Conservation (phyloP, 2,329 filamentous ascomycete species). For the Clarireedia monteithiana region DNA sequence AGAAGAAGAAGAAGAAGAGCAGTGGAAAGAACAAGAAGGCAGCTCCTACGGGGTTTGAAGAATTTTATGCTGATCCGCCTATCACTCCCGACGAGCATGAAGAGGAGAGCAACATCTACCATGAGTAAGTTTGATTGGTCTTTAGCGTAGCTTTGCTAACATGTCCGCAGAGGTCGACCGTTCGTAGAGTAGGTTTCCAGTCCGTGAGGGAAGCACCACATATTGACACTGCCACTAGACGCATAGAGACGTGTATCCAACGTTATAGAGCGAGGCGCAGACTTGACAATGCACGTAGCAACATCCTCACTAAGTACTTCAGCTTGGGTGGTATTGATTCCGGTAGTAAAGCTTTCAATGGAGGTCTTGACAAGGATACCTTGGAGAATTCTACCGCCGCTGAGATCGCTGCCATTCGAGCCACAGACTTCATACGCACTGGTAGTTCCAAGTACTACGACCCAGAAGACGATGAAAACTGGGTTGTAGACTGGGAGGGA, state of each 20-base stretch:
- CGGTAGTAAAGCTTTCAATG: conserved; percentile 52
- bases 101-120: conserved; percentile 63
- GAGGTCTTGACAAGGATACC: conserved; percentile 50
- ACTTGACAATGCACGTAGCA: conserved; percentile 52
- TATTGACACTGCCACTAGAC: conserved; percentile 34
- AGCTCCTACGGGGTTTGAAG: conserved; percentile 61
- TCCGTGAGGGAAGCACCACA: not conserved
- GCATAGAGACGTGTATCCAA: conserved; percentile 79
- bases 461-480: conserved; percentile 43
- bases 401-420: conserved; percentile 56
- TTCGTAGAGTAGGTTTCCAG: conserved; percentile 47
- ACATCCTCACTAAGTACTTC: conserved; percentile 73
- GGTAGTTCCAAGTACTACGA: conserved; percentile 43
- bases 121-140: conserved; percentile 38
- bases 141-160: conserved; percentile 19
- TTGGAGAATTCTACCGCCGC: conserved; percentile 53
- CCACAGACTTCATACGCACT: conserved; percentile 49
- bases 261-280: conserved; percentile 73
- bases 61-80: conserved; percentile 73
- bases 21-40: conserved; percentile 28
- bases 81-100: conserved; percentile 60
- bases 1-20: conserved; percentile 38
- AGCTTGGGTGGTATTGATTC: conserved; percentile 73
- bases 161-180: conserved; percentile 35
- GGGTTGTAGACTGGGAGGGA: conserved; percentile 73